Conservation (phyloP, 2,329 filamentous ascomycete genomes). For the Verticillium zaregamsianum region DNA sequence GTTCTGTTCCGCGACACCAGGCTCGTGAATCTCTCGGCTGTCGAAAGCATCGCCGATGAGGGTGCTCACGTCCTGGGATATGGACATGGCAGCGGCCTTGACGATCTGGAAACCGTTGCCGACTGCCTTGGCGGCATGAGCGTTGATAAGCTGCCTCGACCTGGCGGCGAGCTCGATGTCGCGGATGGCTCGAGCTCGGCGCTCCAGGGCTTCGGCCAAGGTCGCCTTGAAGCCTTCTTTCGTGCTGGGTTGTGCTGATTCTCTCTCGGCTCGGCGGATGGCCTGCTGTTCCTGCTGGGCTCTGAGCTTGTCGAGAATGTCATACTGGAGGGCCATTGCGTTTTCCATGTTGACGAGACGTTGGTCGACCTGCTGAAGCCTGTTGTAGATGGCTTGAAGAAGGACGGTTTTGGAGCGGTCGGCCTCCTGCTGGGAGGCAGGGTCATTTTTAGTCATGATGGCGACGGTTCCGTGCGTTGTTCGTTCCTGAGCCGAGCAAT, state of each 20-base stretch:
- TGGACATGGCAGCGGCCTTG: neutral
- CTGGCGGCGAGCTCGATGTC: neutral
- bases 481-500: neutral
- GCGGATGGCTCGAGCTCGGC: neutral
- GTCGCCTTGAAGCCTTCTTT: neutral
- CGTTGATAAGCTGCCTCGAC: neutral
- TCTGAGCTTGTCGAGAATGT: neutral
- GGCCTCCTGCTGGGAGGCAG: neutral
- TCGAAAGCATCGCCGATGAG: neutral
- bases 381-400: neutral
- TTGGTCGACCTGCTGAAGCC: neutral
- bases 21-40: neutral
- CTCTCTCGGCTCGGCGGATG: neutral
- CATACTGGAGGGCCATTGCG: neutral
- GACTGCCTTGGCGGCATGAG: neutral
- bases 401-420: neutral
- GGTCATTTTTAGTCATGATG: neutral
- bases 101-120: neutral
- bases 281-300: neutral
- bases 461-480: neutral
- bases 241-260: neutral
- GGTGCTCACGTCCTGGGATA: neutral
- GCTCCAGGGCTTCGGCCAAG: neutral
- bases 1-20: neutral
- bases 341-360: neutral